Conservation (phyloP, 768 basidiomycete species). For the Candolleomyces eurysporus region DNA sequence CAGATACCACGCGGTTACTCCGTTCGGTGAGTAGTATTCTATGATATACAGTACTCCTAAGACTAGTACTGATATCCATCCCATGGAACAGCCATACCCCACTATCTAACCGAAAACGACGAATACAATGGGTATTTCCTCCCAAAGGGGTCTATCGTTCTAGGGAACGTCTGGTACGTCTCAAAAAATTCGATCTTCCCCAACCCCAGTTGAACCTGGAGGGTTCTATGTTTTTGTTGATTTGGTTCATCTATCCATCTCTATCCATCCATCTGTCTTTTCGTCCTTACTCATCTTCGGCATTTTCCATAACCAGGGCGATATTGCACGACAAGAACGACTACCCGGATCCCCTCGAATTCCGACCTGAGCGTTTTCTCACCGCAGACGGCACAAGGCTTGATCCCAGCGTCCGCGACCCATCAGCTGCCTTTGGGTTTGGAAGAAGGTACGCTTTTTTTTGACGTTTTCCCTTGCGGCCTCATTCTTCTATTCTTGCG, state of each 20-base stretch:
- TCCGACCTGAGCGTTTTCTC: slow-evolving; percentile 20
- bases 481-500: too few species aligned
- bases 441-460: slow-evolving; percentile 14
- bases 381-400: slow-evolving; percentile 15
- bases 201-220: too few species aligned
- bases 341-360: slow-evolving; percentile 17
- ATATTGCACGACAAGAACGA: slow-evolving; percentile 20
- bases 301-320: slow-evolving; percentile 12
- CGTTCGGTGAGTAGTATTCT: slow-evolving; percentile 13
- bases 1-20: slow-evolving; percentile 18
- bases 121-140: slow-evolving; percentile 19
- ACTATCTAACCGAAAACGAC: slow-evolving; percentile 19
- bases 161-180: slow-evolving; percentile 19
- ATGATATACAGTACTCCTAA: not conserved
- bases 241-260: too few species aligned
- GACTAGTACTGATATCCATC: not conserved
- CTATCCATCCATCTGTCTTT: slow-evolving; percentile 3
- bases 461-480: not conserved
- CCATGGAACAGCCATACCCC: slow-evolving; percentile 15
- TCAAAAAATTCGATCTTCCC: slow-evolving; percentile 10
- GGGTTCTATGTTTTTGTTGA: too few species aligned
- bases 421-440: slow-evolving; percentile 21
- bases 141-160: slow-evolving; percentile 16
- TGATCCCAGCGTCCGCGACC: slow-evolving; percentile 17
- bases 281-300: not conserved